These are phyloP conservation scores for Mycena maculata DNA, from an alignment of 768 basidiomycete species.

Conservation along the genomic window DNA sequence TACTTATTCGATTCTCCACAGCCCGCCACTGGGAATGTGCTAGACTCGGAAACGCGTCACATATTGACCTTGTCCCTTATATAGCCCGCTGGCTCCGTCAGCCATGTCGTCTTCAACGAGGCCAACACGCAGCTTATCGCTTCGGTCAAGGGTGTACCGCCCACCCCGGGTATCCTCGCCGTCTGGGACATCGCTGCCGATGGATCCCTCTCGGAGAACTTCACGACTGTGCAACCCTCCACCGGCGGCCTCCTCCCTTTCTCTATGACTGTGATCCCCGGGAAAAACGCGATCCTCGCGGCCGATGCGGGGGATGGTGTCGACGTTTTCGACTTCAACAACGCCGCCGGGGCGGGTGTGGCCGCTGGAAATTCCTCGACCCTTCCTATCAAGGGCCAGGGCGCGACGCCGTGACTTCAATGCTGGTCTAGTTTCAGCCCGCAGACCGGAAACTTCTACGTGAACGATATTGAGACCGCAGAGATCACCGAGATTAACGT, in stretches of 20 bases:
- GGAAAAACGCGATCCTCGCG: constrained; percentile 53
- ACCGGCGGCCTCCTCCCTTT: constrained; percentile 60
- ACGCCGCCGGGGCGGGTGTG: constrained; percentile 43
- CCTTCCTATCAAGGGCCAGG: constrained; percentile 52
- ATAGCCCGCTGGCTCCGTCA: constrained; percentile 51
- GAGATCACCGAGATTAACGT: constrained; percentile 59
- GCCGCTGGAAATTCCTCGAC: constrained; percentile 44
- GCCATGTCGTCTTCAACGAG: constrained; percentile 60
- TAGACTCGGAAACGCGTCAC: not conserved
- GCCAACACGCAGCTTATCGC: constrained; percentile 58
- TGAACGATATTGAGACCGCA: constrained; percentile 56
- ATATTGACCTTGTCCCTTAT: not conserved
- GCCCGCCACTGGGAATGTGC: constrained; percentile 57
- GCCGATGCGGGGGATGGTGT: constrained; percentile 55
- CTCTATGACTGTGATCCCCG: constrained; percentile 57
- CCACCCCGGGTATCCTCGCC: constrained; percentile 62
- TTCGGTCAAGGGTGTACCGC: constrained; percentile 61
- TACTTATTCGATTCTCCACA: too few species aligned
- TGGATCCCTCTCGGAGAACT: constrained; percentile 57
- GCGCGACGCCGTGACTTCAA: too few species aligned
- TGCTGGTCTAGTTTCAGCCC: constrained; percentile 58
- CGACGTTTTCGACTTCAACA: constrained; percentile 52
- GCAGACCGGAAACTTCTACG: constrained; percentile 58
- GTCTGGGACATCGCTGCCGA: constrained; percentile 58
- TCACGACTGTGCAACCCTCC: constrained; percentile 50